A percentile compares a stretch with the other conserved stretches of the same genome.
These are phyloP conservation scores for Fusarium coffeatum DNA, from an alignment of 2,329 filamentous ascomycete species.

Conservation along the genomic window DNA sequence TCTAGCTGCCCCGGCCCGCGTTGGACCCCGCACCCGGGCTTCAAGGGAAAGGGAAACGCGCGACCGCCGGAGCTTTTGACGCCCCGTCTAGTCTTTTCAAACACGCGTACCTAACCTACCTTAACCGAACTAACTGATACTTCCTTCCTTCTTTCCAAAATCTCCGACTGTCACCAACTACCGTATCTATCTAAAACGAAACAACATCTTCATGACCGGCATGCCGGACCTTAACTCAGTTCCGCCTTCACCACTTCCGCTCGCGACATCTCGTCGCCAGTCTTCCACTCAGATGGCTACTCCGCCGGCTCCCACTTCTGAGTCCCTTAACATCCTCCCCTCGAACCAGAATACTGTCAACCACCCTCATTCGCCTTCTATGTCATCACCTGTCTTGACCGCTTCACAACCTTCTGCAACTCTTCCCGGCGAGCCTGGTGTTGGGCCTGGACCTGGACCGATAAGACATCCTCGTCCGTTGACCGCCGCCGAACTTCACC, in stretches of 20 bases:
- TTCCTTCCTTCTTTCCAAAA: neutral
- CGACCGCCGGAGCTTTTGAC: constrained; percentile 14
- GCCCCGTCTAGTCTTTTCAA: constrained; percentile 9
- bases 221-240: constrained; percentile 70
- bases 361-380: constrained; percentile 51
- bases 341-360: constrained; percentile 65
- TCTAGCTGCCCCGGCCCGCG: constrained; percentile 23
- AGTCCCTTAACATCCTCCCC: constrained; percentile 67
- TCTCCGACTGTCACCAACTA: neutral
- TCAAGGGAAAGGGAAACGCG: constrained; percentile 27
- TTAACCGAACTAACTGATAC: neutral
- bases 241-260: constrained; percentile 61
- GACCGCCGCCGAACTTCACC: constrained; percentile 88
- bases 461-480: constrained; percentile 87
- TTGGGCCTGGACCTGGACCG: constrained; percentile 73
- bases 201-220: constrained; percentile 20
- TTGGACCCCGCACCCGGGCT: constrained; percentile 35
- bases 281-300: constrained; percentile 59
- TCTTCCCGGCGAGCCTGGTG: constrained; percentile 53
- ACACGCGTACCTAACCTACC: constrained; percentile 26
- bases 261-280: constrained; percentile 57
- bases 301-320: constrained; percentile 53
- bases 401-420: constrained; percentile 46
- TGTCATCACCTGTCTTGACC: constrained; percentile 46
- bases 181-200: neutral